Base-by-base conservation (phyloP, 345 rosid genomes). In the Citrus sp. region DNA sequence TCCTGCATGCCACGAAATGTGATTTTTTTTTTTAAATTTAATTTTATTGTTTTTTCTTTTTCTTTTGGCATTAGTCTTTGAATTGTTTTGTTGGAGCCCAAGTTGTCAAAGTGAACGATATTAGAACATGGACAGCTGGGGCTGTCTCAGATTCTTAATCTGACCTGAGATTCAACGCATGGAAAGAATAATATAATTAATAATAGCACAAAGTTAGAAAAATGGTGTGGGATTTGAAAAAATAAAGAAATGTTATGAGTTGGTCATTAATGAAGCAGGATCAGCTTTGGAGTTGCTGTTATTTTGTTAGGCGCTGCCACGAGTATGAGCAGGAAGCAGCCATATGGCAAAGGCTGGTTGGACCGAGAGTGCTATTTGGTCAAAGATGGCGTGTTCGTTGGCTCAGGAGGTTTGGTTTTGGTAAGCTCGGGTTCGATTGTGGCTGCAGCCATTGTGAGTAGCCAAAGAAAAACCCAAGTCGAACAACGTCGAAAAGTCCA, bases 341-440 rank as follows among this genome's bases (percentile, higher is more conserved):
- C 70, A 2, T 95, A 89, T 54, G 91, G 97, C 9, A 78, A 80
- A 74, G 98, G 97, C 28, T 93, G 98, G 98, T 64, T 93, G 13
- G 87, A 90, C 9, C 84, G 83, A 21, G 89, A 92, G 27, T 95
- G 98, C 82, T 95, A 92, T 76, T 40, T 87, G 3, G 95, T 92
- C 60, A 93, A 80, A 70, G 85, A 83, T 24, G 95, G 97, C 4
- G 84, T 93, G 55, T 95, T 76, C 63, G 37, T 85, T 49, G 87
- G 85, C 24, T 89, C 97, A 1, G 93, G 91, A 2, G 67, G 80
- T 7, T 75, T 90, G 34, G 86, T 80, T 71, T 61, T 87, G 63
- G 59, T 86, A n/a, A 81, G 90, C 46, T 37, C 82, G 1, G 84
- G 86, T 21, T 38, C 87, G 49, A 68, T 81, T 59, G 75, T 92